These are phyloP conservation scores for Cucumis hystrix DNA, from an alignment of 306 rosid species.

Conservation along the genomic window DNA sequence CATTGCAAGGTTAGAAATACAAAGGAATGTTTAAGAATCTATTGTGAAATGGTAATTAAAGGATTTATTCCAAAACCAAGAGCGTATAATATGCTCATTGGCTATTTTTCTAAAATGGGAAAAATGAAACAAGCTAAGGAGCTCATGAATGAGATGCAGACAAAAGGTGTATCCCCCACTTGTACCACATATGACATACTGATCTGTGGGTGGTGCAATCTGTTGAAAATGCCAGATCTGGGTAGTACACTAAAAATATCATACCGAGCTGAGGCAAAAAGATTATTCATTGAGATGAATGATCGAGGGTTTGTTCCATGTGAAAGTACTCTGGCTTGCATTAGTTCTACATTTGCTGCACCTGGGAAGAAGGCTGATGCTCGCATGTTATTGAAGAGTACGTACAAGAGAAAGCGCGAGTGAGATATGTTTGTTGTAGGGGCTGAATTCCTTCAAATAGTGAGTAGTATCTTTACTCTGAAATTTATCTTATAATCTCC, in stretches of 20 bases:
- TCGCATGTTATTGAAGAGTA: conserved; percentile 40
- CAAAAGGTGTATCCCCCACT: conserved; percentile 54
- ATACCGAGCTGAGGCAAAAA: conserved; percentile 62
- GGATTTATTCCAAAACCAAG: conserved; percentile 65
- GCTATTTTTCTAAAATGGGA: conserved; percentile 63
- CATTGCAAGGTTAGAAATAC: conserved; percentile 65
- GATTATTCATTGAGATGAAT: conserved; percentile 52
- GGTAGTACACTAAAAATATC: conserved; percentile 34
- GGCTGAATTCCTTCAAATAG: conserved; percentile 1
- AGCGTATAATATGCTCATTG: conserved; percentile 73
- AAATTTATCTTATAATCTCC: neutral
- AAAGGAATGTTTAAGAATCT: conserved; percentile 45
- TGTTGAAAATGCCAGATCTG: conserved; percentile 48
- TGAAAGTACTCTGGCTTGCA: conserved; percentile 35
- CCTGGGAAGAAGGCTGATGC: conserved; percentile 65
- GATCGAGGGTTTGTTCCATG: conserved; percentile 59
- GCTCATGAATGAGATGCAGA: conserved; percentile 76
- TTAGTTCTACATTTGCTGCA: conserved; percentile 52
- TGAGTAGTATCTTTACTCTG: neutral
- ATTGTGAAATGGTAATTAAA: conserved; percentile 72
- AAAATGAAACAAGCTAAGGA: conserved; percentile 85
- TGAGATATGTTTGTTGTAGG: conserved; percentile 12
- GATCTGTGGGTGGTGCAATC: conserved; percentile 70
- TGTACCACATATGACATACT: conserved; percentile 76
- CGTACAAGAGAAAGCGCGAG: conserved; percentile 27